Percentiles rank a stretch among this genome's conserved stretches.
phyloP scores from a whole-genome alignment of 768 basidiomycete species.

The Podaxis carcinomalis region DNA sequence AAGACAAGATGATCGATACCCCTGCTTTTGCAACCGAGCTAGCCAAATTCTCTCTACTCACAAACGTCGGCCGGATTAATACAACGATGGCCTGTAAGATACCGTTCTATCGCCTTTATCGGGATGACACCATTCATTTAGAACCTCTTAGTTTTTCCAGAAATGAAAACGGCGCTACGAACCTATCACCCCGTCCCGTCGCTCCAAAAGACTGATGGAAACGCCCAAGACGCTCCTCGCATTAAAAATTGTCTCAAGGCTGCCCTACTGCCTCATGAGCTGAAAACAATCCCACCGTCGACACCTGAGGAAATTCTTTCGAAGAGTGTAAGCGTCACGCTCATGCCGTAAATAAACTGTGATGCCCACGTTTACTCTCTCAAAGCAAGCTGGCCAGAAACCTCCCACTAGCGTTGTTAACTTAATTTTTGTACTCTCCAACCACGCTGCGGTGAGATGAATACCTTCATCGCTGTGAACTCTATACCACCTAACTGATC shows the following conservation, averaged over 20 bases:
- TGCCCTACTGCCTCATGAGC: slow-evolving; percentile 67
- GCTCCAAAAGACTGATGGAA: slow-evolving; percentile 82
- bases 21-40: slow-evolving; percentile 76
- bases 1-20: slow-evolving; percentile 82
- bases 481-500: neutral
- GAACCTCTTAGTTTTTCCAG: slow-evolving; percentile 69
- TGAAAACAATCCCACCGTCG: slow-evolving; percentile 60
- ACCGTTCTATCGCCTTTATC: slow-evolving; percentile 16
- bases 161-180: slow-evolving; percentile 88
- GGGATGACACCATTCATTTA: slow-evolving; percentile 20
- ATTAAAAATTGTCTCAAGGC: slow-evolving; percentile 91
- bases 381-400: slow-evolving; percentile 50
- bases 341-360: slow-evolving; percentile 11
- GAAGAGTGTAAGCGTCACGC: slow-evolving; percentile 48
- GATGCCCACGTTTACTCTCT: slow-evolving; percentile 9
- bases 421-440: slow-evolving; percentile 78
- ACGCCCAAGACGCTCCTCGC: slow-evolving; percentile 86
- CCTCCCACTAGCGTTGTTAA: slow-evolving; percentile 88
- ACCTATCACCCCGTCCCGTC: slow-evolving; percentile 92
- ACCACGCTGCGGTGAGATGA: slow-evolving; percentile 65
- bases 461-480: neutral
- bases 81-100: slow-evolving; percentile 84
- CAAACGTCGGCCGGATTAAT: slow-evolving; percentile 89
- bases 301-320: slow-evolving; percentile 71
- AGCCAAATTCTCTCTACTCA: slow-evolving; percentile 78